Percentiles rank a stretch among this genome's conserved stretches.
Conservation (phyloP, 257 asterid species). For the Solanum piurae region DNA sequence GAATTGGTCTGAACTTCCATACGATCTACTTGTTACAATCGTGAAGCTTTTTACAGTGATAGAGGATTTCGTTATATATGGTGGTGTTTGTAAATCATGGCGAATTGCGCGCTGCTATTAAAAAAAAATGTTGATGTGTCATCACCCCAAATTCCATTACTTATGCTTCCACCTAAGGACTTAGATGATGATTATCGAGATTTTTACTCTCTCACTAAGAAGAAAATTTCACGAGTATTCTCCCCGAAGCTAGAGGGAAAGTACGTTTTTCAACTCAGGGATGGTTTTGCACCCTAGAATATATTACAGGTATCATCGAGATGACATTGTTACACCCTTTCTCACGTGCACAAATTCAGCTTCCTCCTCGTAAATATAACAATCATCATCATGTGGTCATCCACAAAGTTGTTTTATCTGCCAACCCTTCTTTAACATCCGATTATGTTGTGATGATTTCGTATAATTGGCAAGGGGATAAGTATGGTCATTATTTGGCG, state of each 20-base stretch:
- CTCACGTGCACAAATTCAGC: neutral
- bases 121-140: neutral
- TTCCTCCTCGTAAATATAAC: too few species aligned
- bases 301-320: neutral
- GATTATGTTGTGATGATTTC: neutral
- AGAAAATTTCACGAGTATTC: neutral
- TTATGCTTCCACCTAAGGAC: neutral
- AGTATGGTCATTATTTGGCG: neutral
- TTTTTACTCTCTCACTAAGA: neutral
- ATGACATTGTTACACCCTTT: neutral
- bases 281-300: neutral
- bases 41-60: neutral
- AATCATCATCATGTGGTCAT: too few species aligned
- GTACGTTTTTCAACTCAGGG: neutral
- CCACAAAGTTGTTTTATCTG: neutral
- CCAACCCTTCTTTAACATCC: neutral
- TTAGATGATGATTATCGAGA: neutral
- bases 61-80: neutral
- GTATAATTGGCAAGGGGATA: neutral
- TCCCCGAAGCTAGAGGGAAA: neutral
- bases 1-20: neutral
- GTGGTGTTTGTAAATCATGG: neutral
- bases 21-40: neutral
- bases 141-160: neutral
- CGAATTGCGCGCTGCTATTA: neutral